Base-by-base conservation (phyloP, 2,329 filamentous ascomycete genomes). In the Pseudogymnoascus pannorum region DNA sequence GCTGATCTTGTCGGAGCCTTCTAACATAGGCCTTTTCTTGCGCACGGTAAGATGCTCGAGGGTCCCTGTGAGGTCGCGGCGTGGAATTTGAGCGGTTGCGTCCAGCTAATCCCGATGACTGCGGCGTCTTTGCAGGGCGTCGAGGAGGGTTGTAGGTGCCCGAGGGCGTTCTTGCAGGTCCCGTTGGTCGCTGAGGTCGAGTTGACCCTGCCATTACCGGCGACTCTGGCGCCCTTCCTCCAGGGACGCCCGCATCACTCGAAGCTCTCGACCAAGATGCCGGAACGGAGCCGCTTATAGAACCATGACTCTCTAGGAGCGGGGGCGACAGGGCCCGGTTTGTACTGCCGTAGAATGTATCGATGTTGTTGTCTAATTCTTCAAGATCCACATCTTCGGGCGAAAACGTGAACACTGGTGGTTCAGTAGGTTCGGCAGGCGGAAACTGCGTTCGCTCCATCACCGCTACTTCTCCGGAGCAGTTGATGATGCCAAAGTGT, bases 1-100 rank as follows among this genome's bases (percentile, higher is more conserved):
- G 77, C 44, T 86, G 84, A 67, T 94, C 90, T 72, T 95, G 91
- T 62, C 92, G 87, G 70, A 97, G 83, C 68, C 93, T 87, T 74
- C 96, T 91, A 33, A 97, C 88, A 72, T 99, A 99, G 62, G 93
- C 93, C 72, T 92, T 91, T 74, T 97, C 93, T 75, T 97, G 91
- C 57, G 90, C 89, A 63, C 89, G 80, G 72, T 90, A 91, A 67
- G 88, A 85, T 59, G 86, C 86, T 69, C 87, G 87, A 8, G 87
- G 87, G 69, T 90, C 88, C 65, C 85, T 77, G 16, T 54, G 48
- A 2, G 24, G 9, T 54, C 48, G 48, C 36, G 57, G 57, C 5
- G 33, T 24, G 64, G 81, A 82, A 2, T 78, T 79, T 6, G 82
- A 84, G 64, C 84, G 79, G 64, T 81, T 78, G 61, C 80, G 78